Evolutionary conservation across 2,329 filamentous ascomycete genomes (phyloP), one percentile per base, ranked within the genome.

Genomic region (Pezicula radicicola): DNA sequence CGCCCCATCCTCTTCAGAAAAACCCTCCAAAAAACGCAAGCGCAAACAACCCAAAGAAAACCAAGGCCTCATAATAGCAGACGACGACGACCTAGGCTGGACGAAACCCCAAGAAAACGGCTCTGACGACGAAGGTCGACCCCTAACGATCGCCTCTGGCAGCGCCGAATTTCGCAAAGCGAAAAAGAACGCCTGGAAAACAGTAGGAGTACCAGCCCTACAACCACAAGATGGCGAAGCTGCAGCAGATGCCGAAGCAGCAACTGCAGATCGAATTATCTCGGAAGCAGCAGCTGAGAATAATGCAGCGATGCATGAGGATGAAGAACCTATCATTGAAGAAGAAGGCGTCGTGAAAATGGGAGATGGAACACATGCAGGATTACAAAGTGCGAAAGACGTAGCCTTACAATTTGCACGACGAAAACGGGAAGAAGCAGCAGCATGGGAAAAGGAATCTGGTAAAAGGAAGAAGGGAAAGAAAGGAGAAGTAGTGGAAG

Each of bases 341-440:
- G 76, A 76, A 15, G 79, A 76, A 30, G 72, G 79, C 30, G 71
- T 75, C 21, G 69, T 76, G n/a, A 83, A 83, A 60, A 96, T 97
- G 90, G 88, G 89, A 54, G 90, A 91, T 57, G 94, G 94, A 16
- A 91, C 89, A 2, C 83, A 88, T 63, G 92, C 91, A 0, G 94
- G 94, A 1, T 75, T 99, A 13, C 94, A 99, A 70, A 90, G 83
- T 2, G 92, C 90, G 0, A 85, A 83, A 1, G 80, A 93, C 36
- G 90, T 97, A 18, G 84, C 84, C 0, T 83, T 82, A 7, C 84
- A 88, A 60, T 74, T 88, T 5, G 76, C 81, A 60, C 80, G 82
- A 64, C 84, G 88, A 15, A 83, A 86, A 58, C 80, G 77, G 12
- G 81, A 85, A 59, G 87, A 91, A 54, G 69, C 70, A n/a, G 72